These are phyloP conservation scores for Dothistroma pini DNA, from an alignment of 2,329 filamentous ascomycete species.

Conservation along the genomic window DNA sequence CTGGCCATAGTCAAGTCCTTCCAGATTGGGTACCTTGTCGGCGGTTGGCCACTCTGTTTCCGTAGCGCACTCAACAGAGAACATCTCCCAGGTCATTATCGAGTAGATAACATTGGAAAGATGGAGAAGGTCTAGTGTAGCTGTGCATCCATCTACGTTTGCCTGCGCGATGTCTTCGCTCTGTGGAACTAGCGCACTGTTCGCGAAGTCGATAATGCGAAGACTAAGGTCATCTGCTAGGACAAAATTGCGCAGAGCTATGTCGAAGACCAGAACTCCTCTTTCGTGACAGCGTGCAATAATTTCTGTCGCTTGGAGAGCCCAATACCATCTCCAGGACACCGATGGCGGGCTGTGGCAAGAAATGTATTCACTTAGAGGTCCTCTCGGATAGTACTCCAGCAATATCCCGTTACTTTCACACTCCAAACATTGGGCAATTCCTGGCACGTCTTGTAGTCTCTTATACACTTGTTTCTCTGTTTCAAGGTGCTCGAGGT, in stretches of 20 bases:
- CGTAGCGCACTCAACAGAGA: slow-evolving; percentile 11
- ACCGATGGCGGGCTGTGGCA: slow-evolving; percentile 12
- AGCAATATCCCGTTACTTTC: slow-evolving; percentile 15
- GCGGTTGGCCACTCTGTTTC: slow-evolving; percentile 13
- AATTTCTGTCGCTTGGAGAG: slow-evolving; percentile 17
- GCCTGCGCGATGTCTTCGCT: slow-evolving; percentile 12
- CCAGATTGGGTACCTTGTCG: slow-evolving; percentile 12
- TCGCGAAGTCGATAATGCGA: slow-evolving; percentile 18
- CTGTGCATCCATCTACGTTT: slow-evolving; percentile 14
- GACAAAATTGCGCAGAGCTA: slow-evolving; percentile 19
- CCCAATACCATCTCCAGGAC: slow-evolving; percentile 16
- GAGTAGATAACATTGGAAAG: slow-evolving; percentile 17
- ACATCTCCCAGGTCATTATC: slow-evolving; percentile 14
- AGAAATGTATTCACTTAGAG: slow-evolving; percentile 15
- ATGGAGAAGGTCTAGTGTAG: slow-evolving; percentile 14
- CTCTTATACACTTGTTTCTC: slow-evolving; percentile 17
- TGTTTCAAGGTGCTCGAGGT: slow-evolving; percentile 11
- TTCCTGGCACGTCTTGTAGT: slow-evolving; percentile 13
- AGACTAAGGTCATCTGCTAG: slow-evolving; percentile 16
- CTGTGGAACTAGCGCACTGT: slow-evolving; percentile 14
- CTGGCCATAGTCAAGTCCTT: slow-evolving; percentile 11
- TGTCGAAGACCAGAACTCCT: slow-evolving; percentile 18
- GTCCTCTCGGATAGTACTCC: slow-evolving; percentile 13
- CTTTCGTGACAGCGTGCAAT: slow-evolving; percentile 18
- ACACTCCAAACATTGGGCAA: slow-evolving; percentile 15